Conservation (phyloP, 2,329 filamentous ascomycete genomes). For the Catunica adiposa region DNA sequence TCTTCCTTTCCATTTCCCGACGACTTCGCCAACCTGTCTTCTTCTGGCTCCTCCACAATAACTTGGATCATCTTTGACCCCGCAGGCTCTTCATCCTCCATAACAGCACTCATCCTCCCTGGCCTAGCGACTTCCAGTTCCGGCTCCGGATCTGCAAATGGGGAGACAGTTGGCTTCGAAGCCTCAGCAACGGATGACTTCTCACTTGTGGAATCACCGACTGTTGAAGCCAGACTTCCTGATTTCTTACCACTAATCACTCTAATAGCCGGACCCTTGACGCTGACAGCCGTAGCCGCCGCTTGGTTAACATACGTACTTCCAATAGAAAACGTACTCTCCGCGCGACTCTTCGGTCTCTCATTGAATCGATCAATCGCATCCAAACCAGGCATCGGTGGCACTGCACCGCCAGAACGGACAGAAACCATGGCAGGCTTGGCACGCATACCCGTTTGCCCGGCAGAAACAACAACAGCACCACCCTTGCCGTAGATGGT, state of each 20-base stretch:
- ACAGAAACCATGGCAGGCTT: constrained; percentile 91
- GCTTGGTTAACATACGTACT: constrained; percentile 52
- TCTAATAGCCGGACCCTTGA: constrained; percentile 43
- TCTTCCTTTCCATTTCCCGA: constrained; percentile 19
- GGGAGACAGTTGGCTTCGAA: constrained; percentile 25
- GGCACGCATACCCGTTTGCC: constrained; percentile 71
- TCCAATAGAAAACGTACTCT: constrained; percentile 47
- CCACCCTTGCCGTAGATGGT: constrained; percentile 91
- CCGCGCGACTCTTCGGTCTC: constrained; percentile 35
- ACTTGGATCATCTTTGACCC: constrained; percentile 16
- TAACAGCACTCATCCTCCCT: constrained; percentile 36
- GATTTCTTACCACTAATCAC: constrained; percentile 34
- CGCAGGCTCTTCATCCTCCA: constrained; percentile 26
- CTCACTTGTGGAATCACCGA: background rate
- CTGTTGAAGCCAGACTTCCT: background rate
- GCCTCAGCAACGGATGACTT: background rate
- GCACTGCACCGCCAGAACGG: constrained; percentile 50
- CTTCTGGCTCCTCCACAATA: constrained; percentile 12
- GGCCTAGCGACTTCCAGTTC: background rate
- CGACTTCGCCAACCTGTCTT: constrained; percentile 18
- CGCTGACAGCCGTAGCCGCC: constrained; percentile 38
- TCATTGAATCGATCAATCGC: constrained; percentile 36
- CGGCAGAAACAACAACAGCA: constrained; percentile 64
- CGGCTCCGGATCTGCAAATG: constrained; percentile 38
- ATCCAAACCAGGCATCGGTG: constrained; percentile 59